phyloP scores from a whole-genome alignment of 371 early-diverging fungal species.

The Coemansia sp. region DNA sequence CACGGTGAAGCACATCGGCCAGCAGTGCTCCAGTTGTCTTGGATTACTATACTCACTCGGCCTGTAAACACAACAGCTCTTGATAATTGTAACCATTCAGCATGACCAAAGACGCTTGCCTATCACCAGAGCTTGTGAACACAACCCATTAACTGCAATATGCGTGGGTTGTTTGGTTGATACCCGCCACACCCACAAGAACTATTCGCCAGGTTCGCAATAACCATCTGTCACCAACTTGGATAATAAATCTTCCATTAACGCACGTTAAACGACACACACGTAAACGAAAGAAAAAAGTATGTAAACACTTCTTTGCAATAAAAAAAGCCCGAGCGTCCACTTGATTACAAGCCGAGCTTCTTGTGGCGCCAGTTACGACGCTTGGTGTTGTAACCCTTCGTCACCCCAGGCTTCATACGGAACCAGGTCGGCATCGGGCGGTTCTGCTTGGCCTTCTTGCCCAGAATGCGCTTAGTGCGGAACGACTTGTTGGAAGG shows the following conservation, averaged over 20 bases:
- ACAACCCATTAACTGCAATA: too few relatives aligned
- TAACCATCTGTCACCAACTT: too few relatives aligned
- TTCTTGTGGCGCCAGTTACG: conserved; percentile 99
- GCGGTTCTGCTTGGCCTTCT: conserved; percentile 98
- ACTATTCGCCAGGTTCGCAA: too few relatives aligned
- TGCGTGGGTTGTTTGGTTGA: too few relatives aligned
- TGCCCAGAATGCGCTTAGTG: conserved; percentile 97
- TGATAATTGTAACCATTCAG: too few relatives aligned
- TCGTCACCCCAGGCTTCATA: conserved; percentile 92
- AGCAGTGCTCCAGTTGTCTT: too few relatives aligned
- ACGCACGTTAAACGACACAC: not conserved
- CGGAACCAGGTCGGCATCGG: conserved; percentile 98
- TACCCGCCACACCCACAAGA: too few relatives aligned
- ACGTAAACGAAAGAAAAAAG: not conserved
- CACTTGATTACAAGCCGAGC: conserved; percentile 67
- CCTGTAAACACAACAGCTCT: too few relatives aligned
- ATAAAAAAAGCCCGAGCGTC: not conserved
- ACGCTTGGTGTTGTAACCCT: conserved; percentile 98
- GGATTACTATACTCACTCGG: too few relatives aligned
- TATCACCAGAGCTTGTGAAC: too few relatives aligned
- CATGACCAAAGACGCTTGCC: too few relatives aligned
- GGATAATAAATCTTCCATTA: not conserved
- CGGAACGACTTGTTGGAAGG: conserved; percentile 95
- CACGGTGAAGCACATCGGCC: too few relatives aligned
- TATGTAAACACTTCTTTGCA: not conserved